Conservation (phyloP, 1,139 yeast species). For the Geotrichum klebahnii region DNA sequence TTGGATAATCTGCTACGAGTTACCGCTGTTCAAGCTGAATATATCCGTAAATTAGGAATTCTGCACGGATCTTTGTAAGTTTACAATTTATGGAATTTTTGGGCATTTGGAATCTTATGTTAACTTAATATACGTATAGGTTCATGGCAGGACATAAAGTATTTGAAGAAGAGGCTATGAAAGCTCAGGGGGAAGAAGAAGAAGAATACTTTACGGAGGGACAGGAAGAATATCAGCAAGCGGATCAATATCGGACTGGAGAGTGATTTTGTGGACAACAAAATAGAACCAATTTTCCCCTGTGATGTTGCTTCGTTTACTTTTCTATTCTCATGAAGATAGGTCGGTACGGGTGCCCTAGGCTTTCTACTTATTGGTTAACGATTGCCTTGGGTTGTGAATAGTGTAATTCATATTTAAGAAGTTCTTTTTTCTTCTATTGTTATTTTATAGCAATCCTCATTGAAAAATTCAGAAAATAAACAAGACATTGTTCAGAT, state of each 20-base stretch:
- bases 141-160: conserved; percentile 63
- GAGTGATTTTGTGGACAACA: no score
- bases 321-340: no score
- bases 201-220: conserved; percentile 4
- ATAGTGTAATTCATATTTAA: no score
- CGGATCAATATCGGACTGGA: background rate
- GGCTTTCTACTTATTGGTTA: no score
- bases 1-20: conserved; percentile 53
- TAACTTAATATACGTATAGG: conserved; percentile 26
- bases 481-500: no score
- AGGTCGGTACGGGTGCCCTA: no score
- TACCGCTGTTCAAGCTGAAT: conserved; percentile 54
- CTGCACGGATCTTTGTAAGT: conserved; percentile 55
- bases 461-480: no score
- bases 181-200: conserved; percentile 15
- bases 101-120: background rate
- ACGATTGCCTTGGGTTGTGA: no score
- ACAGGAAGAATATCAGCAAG: conserved; percentile 4
- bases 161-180: conserved; percentile 49
- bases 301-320: no score
- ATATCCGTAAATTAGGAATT: conserved; percentile 54
- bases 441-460: no score
- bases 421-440: no score
- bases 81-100: background rate
- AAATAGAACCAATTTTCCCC: no score